Conservation (phyloP, 257 asterid genomes). For the Catharanthus roseus region DNA sequence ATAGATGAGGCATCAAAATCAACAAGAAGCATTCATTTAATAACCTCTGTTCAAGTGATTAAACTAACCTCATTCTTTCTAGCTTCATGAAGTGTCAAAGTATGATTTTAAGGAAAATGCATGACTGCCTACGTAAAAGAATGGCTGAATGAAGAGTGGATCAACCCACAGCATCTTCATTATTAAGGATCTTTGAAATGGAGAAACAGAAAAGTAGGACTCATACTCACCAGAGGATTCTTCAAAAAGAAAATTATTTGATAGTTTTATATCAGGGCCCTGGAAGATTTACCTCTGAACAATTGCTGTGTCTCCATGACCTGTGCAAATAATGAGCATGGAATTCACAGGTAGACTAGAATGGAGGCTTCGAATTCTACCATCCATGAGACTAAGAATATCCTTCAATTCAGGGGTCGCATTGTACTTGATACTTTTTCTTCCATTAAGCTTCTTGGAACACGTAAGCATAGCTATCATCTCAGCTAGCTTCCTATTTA, state of each 20-base stretch:
- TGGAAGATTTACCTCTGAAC: slow-evolving; percentile 61
- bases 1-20: not conserved
- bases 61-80: not conserved
- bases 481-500: slow-evolving; percentile 69
- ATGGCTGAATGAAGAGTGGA: not conserved
- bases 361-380: slow-evolving; percentile 54
- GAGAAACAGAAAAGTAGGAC: not conserved
- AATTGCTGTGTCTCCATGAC: slow-evolving; percentile 89
- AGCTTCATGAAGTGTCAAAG: not conserved
- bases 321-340: slow-evolving; percentile 83
- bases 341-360: slow-evolving; percentile 67
- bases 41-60: not conserved
- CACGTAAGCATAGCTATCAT: slow-evolving; percentile 90
- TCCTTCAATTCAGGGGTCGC: slow-evolving; percentile 68
- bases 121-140: not conserved
- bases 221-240: not conserved
- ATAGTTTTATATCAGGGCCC: not conserved
- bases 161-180: not conserved
- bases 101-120: not conserved
- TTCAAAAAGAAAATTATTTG: not conserved
- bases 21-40: not conserved
- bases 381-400: slow-evolving; percentile 59
- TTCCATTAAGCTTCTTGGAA: slow-evolving; percentile 38
- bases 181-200: not conserved
- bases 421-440: slow-evolving; percentile 39